Percentiles rank a stretch among this genome's conserved stretches.
Evolutionary conservation across 2,329 filamentous ascomycete genomes (phyloP).

Genomic region (Clonostachys chloroleuca): DNA sequence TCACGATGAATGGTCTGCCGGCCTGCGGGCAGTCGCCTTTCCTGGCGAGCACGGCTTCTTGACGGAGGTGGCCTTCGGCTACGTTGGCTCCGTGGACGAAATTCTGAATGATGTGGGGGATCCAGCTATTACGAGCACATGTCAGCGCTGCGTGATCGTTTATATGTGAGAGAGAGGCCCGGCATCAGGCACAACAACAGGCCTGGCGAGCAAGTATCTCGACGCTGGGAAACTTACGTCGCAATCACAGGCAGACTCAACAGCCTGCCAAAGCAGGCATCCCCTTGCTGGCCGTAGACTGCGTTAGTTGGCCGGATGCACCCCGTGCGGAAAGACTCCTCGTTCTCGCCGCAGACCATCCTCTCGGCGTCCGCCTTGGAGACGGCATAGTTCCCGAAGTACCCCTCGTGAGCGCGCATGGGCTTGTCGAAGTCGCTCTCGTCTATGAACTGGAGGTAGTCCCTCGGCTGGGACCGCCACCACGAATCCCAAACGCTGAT

Average conservation of each 20-base stretch:
- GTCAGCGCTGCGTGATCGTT: no score
- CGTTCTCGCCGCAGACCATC: constrained; percentile 39
- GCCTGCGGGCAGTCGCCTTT: constrained; percentile 20
- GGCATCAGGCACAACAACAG: no score
- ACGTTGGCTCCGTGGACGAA: constrained; percentile 47
- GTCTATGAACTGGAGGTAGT: constrained; percentile 38
- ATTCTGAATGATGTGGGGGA: constrained; percentile 31
- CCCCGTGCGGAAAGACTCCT: constrained; percentile 37
- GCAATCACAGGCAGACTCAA: constrained; percentile 14
- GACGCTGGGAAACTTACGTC: no score
- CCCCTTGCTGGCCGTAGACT: constrained; percentile 43
- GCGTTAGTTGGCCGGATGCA: constrained; percentile 48
- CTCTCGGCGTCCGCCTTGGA: constrained; percentile 48
- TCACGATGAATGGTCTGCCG: constrained; percentile 44
- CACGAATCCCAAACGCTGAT: background rate
- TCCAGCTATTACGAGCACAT: constrained; percentile 24
- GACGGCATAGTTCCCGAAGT: constrained; percentile 44
- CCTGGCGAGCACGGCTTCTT: constrained; percentile 44
- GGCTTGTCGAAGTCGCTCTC: constrained; percentile 36
- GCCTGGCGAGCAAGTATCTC: constrained; percentile 18
- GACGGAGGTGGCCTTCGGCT: constrained; percentile 46
- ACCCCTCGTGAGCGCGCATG: constrained; percentile 31
- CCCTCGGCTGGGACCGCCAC: constrained; percentile 31
- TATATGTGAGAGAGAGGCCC: no score
- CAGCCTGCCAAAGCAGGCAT: constrained; percentile 32